Evolutionary conservation across 257 asterid genomes (phyloP).

Genomic region (Nicotiana undulata): DNA sequence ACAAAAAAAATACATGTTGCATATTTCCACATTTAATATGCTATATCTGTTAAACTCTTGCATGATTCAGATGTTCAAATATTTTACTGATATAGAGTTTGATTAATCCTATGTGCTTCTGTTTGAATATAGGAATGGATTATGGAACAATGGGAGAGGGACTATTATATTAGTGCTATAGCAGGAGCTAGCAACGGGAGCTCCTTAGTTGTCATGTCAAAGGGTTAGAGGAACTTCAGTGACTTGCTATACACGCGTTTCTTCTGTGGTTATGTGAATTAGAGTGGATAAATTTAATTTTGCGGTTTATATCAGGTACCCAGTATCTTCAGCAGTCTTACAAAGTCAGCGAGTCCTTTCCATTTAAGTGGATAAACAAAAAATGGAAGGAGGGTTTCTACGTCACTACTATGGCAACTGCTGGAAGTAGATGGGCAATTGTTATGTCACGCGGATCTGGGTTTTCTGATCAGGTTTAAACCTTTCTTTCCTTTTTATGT

Average conservation of each 20-base stretch:
- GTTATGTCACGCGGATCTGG: constrained; percentile 78
- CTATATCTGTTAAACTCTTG: not conserved
- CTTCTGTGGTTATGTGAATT: not conserved
- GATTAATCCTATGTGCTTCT: not conserved
- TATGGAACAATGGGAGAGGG: constrained; percentile 64
- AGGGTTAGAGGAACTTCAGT: constrained; percentile 35
- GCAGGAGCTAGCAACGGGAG: constrained; percentile 65
- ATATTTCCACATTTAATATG: not conserved
- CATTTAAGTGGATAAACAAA: constrained; percentile 67
- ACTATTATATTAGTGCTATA: constrained; percentile 56
- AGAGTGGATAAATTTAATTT: not conserved
- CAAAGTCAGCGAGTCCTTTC: constrained; percentile 65
- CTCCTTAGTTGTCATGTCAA: constrained; percentile 63
- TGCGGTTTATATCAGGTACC: constrained; percentile 31
- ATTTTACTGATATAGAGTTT: not conserved
- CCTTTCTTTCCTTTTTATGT: not conserved
- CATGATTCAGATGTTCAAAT: not conserved
- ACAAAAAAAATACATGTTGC: not conserved
- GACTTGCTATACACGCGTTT: not conserved
- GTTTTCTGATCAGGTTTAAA: constrained; percentile 48
- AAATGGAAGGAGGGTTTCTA: constrained; percentile 70
- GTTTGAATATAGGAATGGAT: constrained; percentile 55
- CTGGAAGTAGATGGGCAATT: constrained; percentile 60
- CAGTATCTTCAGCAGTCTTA: constrained; percentile 57
- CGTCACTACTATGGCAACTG: constrained; percentile 71